Conservation (phyloP, 2,329 filamentous ascomycete species). For the Aspergillus sergii region DNA sequence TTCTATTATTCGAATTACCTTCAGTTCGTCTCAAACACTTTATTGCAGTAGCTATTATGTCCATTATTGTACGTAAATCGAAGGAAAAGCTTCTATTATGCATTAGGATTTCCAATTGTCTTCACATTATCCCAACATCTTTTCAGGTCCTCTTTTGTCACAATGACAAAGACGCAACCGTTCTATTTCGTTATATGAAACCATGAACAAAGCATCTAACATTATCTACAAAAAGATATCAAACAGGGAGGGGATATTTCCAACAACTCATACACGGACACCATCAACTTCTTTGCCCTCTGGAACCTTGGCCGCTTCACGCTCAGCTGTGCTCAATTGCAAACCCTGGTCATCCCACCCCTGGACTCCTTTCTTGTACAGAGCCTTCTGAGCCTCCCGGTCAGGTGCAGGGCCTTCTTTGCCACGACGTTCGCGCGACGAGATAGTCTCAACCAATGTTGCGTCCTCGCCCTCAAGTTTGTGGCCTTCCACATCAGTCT, state of each 20-base stretch:
- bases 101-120: neutral
- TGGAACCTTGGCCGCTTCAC: conserved; percentile 36
- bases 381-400: conserved; percentile 40
- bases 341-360: conserved; percentile 49
- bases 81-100: neutral
- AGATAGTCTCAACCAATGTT: conserved; percentile 43
- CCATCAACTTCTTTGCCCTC: conserved; percentile 37
- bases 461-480: conserved; percentile 43
- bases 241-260: neutral
- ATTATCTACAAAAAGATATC: conserved; percentile 2
- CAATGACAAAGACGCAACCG: neutral
- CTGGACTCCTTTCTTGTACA: conserved; percentile 43
- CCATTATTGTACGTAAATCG: neutral
- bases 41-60: neutral
- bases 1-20: neutral
- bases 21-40: neutral
- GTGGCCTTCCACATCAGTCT: conserved; percentile 48
- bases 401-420: conserved; percentile 36
- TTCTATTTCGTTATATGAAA: neutral
- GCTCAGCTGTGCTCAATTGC: conserved; percentile 40
- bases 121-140: neutral
- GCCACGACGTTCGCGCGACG: conserved; percentile 46
- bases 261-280: conserved; percentile 21
- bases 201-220: neutral
- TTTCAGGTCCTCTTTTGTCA: neutral